Evolutionary conservation across 2,329 filamentous ascomycete species (phyloP).

Genomic region (Phialophora macrospora): DNA sequence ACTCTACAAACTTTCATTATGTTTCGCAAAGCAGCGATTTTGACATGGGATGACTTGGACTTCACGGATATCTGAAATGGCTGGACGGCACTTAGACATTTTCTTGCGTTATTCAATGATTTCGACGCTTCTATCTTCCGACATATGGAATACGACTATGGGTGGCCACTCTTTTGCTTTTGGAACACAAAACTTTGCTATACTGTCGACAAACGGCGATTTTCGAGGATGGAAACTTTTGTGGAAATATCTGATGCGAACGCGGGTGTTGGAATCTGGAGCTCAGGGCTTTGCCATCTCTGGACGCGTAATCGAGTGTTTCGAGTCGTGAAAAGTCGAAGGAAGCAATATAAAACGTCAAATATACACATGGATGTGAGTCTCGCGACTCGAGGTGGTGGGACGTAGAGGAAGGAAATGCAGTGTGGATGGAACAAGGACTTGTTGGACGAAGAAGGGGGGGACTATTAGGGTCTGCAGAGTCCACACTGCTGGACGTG

Average conservation of each 20-base stretch:
- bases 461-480: not conserved
- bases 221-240: not conserved
- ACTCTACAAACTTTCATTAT: not conserved
- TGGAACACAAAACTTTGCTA: not conserved
- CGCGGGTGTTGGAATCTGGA: not conserved
- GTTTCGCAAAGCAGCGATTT: not conserved
- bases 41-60: not conserved
- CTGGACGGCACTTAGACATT: conserved; percentile 6
- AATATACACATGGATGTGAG: conserved; percentile 7
- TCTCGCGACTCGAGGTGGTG: conserved; percentile 12
- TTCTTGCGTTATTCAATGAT: conserved; percentile 15
- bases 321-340: not conserved
- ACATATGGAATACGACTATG: conserved; percentile 13
- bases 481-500: not conserved
- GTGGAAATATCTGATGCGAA: not conserved
- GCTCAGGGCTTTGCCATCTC: not conserved
- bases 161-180: conserved; percentile 16
- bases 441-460: not conserved
- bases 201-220: not conserved
- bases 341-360: conserved; percentile 9
- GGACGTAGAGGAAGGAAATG: not conserved
- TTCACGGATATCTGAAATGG: conserved; percentile 6
- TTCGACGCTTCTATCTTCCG: conserved; percentile 15
- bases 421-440: not conserved
- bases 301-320: not conserved